Evolutionary conservation across 2,329 filamentous ascomycete genomes (phyloP).

Genomic region (Cryphonectria japonica): DNA sequence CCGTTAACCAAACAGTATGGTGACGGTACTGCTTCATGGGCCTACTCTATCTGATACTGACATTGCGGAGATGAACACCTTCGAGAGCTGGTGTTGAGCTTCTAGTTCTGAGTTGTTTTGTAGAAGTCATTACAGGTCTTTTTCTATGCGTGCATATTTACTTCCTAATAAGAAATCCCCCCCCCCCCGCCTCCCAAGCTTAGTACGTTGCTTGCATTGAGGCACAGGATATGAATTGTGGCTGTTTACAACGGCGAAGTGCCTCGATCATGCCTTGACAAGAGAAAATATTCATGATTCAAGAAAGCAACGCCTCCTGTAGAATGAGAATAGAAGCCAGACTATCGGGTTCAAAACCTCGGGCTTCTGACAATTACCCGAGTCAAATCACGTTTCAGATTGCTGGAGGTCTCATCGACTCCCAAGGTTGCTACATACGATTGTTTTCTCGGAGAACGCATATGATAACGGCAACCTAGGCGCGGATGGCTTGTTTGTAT

Average conservation of each 20-base stretch:
- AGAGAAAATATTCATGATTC: background rate
- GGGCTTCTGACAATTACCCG: background rate
- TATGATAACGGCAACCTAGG: background rate
- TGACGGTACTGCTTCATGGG: background rate
- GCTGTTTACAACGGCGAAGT: background rate
- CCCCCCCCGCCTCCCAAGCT: background rate
- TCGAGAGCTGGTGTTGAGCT: background rate
- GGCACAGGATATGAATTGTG: background rate
- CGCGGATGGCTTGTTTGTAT: slow-evolving; percentile 3
- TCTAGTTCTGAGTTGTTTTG: background rate
- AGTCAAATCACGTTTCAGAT: slow-evolving; percentile 3
- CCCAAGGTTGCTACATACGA: background rate
- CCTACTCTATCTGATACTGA: background rate
- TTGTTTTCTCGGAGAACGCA: background rate
- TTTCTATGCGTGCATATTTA: background rate
- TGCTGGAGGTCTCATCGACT: background rate
- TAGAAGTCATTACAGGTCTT: background rate
- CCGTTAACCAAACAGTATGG: background rate
- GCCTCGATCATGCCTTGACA: background rate
- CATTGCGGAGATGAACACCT: background rate
- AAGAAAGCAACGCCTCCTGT: background rate
- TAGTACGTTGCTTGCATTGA: background rate
- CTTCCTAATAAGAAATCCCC: background rate
- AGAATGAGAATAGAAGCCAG: background rate
- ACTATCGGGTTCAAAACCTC: background rate